These are phyloP conservation scores for Talaromyces sp. DNA, from an alignment of 2,329 filamentous ascomycete genomes.

Conservation along the genomic window DNA sequence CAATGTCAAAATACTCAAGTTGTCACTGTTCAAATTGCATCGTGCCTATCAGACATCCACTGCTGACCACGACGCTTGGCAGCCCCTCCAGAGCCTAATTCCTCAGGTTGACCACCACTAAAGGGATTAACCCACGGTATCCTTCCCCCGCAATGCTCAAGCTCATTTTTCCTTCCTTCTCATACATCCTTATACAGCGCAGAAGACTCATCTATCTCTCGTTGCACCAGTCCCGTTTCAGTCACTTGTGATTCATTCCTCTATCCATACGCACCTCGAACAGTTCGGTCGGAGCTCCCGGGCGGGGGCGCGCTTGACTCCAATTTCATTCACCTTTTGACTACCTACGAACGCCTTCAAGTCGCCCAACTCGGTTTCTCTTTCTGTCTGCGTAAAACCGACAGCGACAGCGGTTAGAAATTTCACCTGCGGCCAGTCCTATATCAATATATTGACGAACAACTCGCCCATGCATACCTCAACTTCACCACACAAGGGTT, in stretches of 20 bases:
- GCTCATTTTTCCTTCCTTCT: neutral
- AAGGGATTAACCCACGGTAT: neutral
- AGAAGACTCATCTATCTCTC: neutral
- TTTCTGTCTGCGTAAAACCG: neutral
- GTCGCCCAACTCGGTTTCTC: neutral
- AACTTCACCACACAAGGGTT: constrained; percentile 14
- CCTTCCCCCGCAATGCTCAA: neutral
- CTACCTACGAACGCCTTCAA: neutral
- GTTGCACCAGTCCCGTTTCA: no score
- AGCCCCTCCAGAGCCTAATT: constrained; percentile 6
- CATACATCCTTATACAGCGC: neutral
- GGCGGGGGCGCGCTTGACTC: constrained; percentile 8
- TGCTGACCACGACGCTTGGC: constrained; percentile 4
- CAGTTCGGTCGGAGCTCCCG: constrained; percentile 9
- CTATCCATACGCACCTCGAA: neutral
- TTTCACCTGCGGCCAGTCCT: neutral
- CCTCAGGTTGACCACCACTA: constrained; percentile 4
- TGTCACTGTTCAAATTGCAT: neutral
- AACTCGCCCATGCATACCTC: constrained; percentile 13
- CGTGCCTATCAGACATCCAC: constrained; percentile 3
- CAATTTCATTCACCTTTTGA: constrained; percentile 5
- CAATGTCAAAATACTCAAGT: no score
- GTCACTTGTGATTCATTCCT: neutral
- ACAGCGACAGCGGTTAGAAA: neutral
- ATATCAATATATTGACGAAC: neutral